phyloP scores from a whole-genome alignment of 164 flowering plant species.

The Berberis vulgaris region DNA sequence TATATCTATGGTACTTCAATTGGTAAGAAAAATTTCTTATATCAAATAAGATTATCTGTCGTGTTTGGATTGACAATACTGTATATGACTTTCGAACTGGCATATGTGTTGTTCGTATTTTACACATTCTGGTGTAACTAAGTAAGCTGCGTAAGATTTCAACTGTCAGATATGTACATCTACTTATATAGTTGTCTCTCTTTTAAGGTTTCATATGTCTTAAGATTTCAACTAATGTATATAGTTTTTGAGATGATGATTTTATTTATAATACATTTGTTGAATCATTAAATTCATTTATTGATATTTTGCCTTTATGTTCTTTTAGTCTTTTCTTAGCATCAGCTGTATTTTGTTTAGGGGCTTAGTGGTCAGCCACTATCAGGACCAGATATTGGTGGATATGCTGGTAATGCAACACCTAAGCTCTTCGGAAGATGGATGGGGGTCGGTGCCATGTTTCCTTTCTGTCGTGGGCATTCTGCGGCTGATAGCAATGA shows the following conservation, averaged over 20 bases:
- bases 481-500: slow-evolving; percentile 54
- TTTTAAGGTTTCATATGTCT: no score
- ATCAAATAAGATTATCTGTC: neutral
- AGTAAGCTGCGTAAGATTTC: no score
- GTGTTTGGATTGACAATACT: neutral
- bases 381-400: slow-evolving; percentile 97
- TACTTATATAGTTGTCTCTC: no score
- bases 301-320: neutral
- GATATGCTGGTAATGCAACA: slow-evolving; percentile 91
- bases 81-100: no score
- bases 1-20: slow-evolving; percentile 81
- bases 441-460: slow-evolving; percentile 89
- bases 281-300: no score
- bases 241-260: no score
- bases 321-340: neutral
- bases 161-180: no score
- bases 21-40: slow-evolving; percentile 43
- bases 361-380: slow-evolving; percentile 96
- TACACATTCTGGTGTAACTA: no score
- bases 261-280: no score
- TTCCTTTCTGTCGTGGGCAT: slow-evolving; percentile 94
- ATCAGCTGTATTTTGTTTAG: slow-evolving; percentile 21
- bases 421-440: slow-evolving; percentile 88
- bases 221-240: no score
- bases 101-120: no score